Percentiles rank a stretch among this genome's conserved stretches.
Conservation (phyloP, 257 asterid genomes). For the Scutellaria barbata region DNA sequence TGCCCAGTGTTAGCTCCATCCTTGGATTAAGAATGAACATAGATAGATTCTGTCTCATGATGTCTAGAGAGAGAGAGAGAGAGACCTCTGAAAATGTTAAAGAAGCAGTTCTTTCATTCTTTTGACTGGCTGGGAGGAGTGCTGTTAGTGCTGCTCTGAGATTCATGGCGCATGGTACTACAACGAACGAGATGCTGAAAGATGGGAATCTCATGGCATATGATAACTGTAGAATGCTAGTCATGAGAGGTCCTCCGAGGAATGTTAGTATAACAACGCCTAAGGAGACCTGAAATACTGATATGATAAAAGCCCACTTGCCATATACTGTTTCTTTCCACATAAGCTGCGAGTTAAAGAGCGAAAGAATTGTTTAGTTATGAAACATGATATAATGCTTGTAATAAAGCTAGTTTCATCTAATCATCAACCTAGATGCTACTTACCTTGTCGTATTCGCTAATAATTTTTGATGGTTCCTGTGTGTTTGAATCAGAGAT, state of each 20-base stretch:
- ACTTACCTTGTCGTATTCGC: constrained; percentile 44
- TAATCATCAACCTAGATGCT: not conserved
- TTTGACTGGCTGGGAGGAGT: constrained; percentile 57
- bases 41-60: not conserved
- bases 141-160: constrained; percentile 54
- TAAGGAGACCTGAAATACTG: constrained; percentile 46
- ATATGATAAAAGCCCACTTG: constrained; percentile 38
- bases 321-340: constrained; percentile 37
- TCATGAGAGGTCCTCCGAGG: constrained; percentile 58
- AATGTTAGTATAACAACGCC: constrained; percentile 56
- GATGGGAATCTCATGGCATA: constrained; percentile 49
- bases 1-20: not conserved
- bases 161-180: constrained; percentile 60
- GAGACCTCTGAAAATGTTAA: constrained; percentile 79
- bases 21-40: not conserved
- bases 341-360: constrained; percentile 40
- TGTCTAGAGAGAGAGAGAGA: constrained; percentile 2
- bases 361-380: not conserved
- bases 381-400: not conserved
- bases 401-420: not conserved
- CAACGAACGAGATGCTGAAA: constrained; percentile 61
- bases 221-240: constrained; percentile 49
- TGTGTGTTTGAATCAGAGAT: constrained; percentile 34
- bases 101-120: constrained; percentile 56
- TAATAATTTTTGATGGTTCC: constrained; percentile 23